Conservation (phyloP, 1,139 yeast species). For the Kodamaea plutei region DNA sequence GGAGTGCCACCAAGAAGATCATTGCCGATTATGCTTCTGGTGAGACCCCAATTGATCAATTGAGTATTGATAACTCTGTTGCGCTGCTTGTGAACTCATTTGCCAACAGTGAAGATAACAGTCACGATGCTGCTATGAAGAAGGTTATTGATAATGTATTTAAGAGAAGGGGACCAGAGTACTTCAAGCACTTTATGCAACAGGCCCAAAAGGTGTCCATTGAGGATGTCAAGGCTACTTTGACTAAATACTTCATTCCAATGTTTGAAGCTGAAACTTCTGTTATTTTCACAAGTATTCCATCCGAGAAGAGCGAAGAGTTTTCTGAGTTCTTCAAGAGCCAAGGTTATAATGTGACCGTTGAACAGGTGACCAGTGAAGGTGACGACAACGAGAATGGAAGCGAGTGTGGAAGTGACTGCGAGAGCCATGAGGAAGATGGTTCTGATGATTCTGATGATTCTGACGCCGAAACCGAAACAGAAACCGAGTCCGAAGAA, state of each 20-base stretch:
- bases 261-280: constrained; percentile 57
- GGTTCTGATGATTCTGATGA: constrained; percentile 6
- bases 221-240: constrained; percentile 52
- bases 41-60: constrained; percentile 47
- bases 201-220: constrained; percentile 49
- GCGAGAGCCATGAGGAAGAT: constrained; percentile 11
- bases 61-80: constrained; percentile 65
- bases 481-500: constrained; percentile 6
- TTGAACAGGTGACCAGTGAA: constrained; percentile 46
- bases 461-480: constrained; percentile 8
- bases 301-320: constrained; percentile 56
- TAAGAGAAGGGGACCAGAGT: constrained; percentile 63
- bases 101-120: constrained; percentile 62
- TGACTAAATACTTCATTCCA: constrained; percentile 57
- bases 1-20: constrained; percentile 61
- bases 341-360: constrained; percentile 57
- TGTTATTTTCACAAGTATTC: constrained; percentile 66
- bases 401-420: constrained; percentile 3
- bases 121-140: constrained; percentile 57
- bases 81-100: constrained; percentile 69
- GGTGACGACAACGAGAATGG: constrained; percentile 20
- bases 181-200: constrained; percentile 41
- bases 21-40: constrained; percentile 63
- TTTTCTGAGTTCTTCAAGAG: constrained; percentile 44
- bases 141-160: constrained; percentile 66